Percentiles rank a stretch among this genome's conserved stretches.
Conservation (phyloP, 345 rosid species). For the Aquilaria sinensis region DNA sequence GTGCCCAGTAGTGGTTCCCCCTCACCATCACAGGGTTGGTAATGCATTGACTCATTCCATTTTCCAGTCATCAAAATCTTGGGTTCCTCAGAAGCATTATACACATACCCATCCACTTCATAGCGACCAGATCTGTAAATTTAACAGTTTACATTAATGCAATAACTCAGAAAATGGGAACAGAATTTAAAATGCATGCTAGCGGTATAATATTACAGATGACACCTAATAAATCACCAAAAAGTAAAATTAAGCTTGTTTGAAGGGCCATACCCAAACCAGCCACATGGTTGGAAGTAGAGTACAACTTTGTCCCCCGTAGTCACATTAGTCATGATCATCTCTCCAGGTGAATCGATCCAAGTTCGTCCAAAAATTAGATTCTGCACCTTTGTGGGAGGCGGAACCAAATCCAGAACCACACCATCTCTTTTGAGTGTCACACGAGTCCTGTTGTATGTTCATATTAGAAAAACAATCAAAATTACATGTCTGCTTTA, state of each 20-base stretch:
- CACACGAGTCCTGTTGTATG: constrained; percentile 52
- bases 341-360: constrained; percentile 75
- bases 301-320: constrained; percentile 74
- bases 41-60: constrained; percentile 72
- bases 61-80: constrained; percentile 84
- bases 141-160: background rate
- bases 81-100: constrained; percentile 72
- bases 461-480: too few relatives aligned
- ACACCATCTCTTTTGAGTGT: constrained; percentile 70
- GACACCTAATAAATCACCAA: background rate
- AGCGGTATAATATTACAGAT: background rate
- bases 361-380: constrained; percentile 81
- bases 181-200: background rate
- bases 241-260: background rate
- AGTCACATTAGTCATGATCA: constrained; percentile 66
- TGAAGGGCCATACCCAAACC: constrained; percentile 56
- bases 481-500: too few relatives aligned
- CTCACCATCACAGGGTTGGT: constrained; percentile 72
- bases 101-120: constrained; percentile 86
- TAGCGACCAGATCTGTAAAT: constrained; percentile 75
- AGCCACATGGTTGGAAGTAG: constrained; percentile 80
- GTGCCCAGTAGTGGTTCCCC: constrained; percentile 83
- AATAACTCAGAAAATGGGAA: background rate
- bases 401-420: constrained; percentile 77
- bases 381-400: constrained; percentile 68